Evolutionary conservation across 1,139 yeast species (phyloP).

Genomic region (Casaregolazyma lundiana): DNA sequence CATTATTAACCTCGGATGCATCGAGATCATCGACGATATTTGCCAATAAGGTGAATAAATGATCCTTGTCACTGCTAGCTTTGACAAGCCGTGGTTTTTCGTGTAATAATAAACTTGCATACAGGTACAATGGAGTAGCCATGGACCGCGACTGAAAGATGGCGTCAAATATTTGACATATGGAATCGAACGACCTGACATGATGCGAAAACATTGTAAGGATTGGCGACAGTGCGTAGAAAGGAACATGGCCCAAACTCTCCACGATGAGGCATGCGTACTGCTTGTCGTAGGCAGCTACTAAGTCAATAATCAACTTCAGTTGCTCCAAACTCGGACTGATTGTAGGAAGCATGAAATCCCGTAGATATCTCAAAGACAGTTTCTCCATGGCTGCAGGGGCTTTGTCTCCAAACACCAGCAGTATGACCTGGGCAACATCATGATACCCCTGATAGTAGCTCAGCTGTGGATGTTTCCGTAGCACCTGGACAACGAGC

Average conservation of each 20-base stretch:
- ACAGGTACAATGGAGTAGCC: conserved; percentile 48
- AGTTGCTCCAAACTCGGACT: conserved; percentile 63
- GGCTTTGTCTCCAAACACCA: conserved; percentile 46
- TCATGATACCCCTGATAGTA: conserved; percentile 96
- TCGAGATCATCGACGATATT: conserved; percentile 23
- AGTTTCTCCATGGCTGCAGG: conserved; percentile 51
- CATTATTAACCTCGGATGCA: conserved; percentile 16
- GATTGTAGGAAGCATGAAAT: conserved; percentile 74
- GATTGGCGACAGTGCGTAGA: conserved; percentile 68
- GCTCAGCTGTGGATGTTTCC: conserved; percentile 56
- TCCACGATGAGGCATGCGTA: conserved; percentile 46
- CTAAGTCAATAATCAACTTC: conserved; percentile 56
- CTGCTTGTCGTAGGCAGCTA: conserved; percentile 47
- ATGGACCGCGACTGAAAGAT: conserved; percentile 47
- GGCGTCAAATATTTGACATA: conserved; percentile 60
- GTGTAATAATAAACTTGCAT: conserved; percentile 47
- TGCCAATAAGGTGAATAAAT: conserved; percentile 29
- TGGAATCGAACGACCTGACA: conserved; percentile 44
- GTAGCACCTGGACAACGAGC: conserved; percentile 52
- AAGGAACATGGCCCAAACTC: conserved; percentile 33
- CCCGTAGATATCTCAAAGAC: conserved; percentile 65
- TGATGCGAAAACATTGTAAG: conserved; percentile 81
- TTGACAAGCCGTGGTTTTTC: conserved; percentile 41
- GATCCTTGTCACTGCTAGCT: conserved; percentile 25
- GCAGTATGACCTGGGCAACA: conserved; percentile 62